Evolutionary conservation across 106 monocot genomes (phyloP).

Genomic region (Alisma plantagoaquatica): DNA sequence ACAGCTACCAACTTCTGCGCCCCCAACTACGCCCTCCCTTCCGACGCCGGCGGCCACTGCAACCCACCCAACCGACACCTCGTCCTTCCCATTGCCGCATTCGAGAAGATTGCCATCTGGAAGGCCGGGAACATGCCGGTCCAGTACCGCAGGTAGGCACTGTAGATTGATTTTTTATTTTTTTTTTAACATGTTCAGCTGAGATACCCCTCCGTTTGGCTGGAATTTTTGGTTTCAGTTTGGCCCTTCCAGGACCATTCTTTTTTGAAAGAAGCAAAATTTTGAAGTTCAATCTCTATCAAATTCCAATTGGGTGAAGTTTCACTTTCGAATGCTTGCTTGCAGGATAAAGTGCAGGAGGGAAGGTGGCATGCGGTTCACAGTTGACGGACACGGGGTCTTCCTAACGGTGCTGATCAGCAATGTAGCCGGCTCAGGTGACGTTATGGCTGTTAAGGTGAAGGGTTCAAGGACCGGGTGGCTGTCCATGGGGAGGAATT

Average conservation of each 20-base stretch:
- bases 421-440: constrained; percentile 86
- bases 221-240: background rate
- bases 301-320: background rate
- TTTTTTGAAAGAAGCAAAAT: background rate
- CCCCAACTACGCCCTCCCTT: constrained; percentile 73
- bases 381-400: constrained; percentile 58
- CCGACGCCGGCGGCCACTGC: constrained; percentile 69
- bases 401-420: constrained; percentile 72
- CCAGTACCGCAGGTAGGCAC: constrained; percentile 80
- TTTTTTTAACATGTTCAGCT: background rate
- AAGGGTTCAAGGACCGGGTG: constrained; percentile 74
- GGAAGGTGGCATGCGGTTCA: constrained; percentile 66
- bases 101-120: constrained; percentile 99
- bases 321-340: background rate
- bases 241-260: background rate
- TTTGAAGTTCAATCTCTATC: too few relatives aligned
- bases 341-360: constrained; percentile 74
- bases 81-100: constrained; percentile 88
- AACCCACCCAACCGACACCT: constrained; percentile 90
- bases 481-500: constrained; percentile 85
- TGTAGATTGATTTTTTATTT: background rate
- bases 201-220: background rate
- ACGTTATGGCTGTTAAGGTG: constrained; percentile 74
- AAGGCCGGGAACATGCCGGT: constrained; percentile 90
- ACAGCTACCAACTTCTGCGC: constrained; percentile 94